Base-by-base conservation (phyloP, 208 protist genomes). In the Angomonas ambiguus region DNA sequence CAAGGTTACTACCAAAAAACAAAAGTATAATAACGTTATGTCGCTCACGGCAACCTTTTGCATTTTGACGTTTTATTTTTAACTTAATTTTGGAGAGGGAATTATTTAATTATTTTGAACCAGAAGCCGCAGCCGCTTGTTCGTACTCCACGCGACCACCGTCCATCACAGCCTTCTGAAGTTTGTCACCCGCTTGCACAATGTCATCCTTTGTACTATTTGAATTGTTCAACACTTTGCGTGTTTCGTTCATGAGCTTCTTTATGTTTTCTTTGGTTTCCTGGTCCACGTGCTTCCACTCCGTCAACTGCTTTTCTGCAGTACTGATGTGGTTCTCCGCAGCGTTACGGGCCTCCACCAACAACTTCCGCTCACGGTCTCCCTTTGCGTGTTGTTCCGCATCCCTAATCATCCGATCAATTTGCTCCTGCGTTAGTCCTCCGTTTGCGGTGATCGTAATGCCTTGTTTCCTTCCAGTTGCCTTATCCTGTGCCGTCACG, bases 401-500 rank as follows among this genome's bases (percentile, higher is more conserved):
- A 24, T 97, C 92, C 45, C 88, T 76, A n/a, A 95, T 67, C 92
- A 96, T 97, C 32, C 66, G 69, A 69, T 97, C 86, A 33, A 97
- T 96, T 20, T 97, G 71, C 5, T 71, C 73, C 78, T 97, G 67
- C 33, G 63, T 76, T 6, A 97, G 75, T 13, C 92, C 88, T 56
- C 87, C 88, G 64, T 78, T 82, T 1, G 84, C 83, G 0, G 89
- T 83, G 62, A 99, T 99, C 2, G 86, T 95, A 73, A 99, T 99
- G 61, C 87, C 82, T 74, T 99, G 91, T 28, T 65, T 83, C 28
- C 95, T 95, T 42, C 96, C 96, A 0, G 97, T 98, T 4, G 93
- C 91, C 84, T 99, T 99, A 83, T 99, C 98, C 77, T 92, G 63
- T 0, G 98, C 98, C 18, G 87, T 88, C 3, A 99, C 98, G 72